Base-by-base conservation (phyloP, 176 grass and related monocot species). In the Hordeum marinum region DNA sequence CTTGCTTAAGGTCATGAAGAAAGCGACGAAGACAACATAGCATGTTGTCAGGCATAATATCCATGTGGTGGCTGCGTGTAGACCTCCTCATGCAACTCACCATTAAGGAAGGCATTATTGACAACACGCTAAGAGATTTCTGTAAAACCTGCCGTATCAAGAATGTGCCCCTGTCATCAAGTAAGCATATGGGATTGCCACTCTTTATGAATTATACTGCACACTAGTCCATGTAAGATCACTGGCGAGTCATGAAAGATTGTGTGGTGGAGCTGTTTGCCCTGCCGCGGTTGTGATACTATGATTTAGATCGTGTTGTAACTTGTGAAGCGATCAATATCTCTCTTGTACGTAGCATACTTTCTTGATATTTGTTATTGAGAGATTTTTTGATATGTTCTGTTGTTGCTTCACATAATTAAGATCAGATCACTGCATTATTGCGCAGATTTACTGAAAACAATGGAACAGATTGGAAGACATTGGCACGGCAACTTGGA, bases 391-490 rank as follows among this genome's bases (percentile, higher is more conserved):
- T 7, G 25, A 57, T n/a, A 21, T 81, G 23, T 76, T 80, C 45
- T 83, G 32, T 17, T 35, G 36, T 42, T 61, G 4, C 18, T 85
- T 89, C 58, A 76, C 37, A 20, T 85, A 27, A 84, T 67, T 50
- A 82, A 57, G 43, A 78, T 54, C 24, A 21, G 6, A 54, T 88
- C 70, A 7, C 18, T 21, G 71, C 12, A 37, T 63, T 42, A 59
- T 52, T 27, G 64, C 13, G 59, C 80, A 98, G 94, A 13, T 94
- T 86, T 87, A 81, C 92, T 15, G 41, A 85, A 80, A 50, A 4
- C 9, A 75, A 95, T 48, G 93, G 95, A 55, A 48, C 60, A 3
- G 9, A 73, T 6, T 98, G 91, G 93, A 87, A 59, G 81, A 76
- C 4, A 72, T 76, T 95, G 75, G 93, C 91, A 79, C 24, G 4